Evolutionary conservation across 345 rosid genomes (phyloP).

Genomic region (Citrus sp.): DNA sequence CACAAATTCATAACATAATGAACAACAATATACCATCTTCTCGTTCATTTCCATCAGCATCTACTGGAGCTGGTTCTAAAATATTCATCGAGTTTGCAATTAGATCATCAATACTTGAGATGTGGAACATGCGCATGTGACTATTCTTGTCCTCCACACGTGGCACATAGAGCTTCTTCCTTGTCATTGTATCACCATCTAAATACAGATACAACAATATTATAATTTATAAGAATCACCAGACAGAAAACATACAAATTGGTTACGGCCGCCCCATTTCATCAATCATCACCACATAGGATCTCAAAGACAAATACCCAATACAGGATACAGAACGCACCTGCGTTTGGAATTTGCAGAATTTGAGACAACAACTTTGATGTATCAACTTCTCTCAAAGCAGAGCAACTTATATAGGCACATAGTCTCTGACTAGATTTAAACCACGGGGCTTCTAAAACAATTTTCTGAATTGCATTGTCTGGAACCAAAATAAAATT

Average conservation of each 20-base stretch:
- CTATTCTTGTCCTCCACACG: slow-evolving; percentile 91
- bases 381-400: slow-evolving; percentile 84
- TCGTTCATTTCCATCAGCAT: slow-evolving; percentile 61
- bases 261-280: background rate
- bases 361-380: slow-evolving; percentile 48
- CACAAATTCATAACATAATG: background rate
- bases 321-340: slow-evolving; percentile 11
- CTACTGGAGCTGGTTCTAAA: slow-evolving; percentile 81
- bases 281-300: background rate
- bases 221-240: background rate
- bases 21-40: slow-evolving; percentile 65
- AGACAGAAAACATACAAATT: background rate
- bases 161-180: slow-evolving; percentile 82
- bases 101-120: slow-evolving; percentile 67
- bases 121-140: slow-evolving; percentile 82
- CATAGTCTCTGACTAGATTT: slow-evolving; percentile 69
- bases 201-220: slow-evolving; percentile 3
- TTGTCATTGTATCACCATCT: slow-evolving; percentile 33
- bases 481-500: slow-evolving; percentile 35
- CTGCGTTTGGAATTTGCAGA: slow-evolving; percentile 42
- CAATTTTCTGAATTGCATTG: slow-evolving; percentile 59
- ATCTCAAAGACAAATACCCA: background rate
- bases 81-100: slow-evolving; percentile 89
- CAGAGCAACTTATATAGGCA: slow-evolving; percentile 82
- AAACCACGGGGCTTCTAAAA: slow-evolving; percentile 84